Base-by-base conservation (phyloP, 768 basidiomycete species). In the Daedalea quercina region DNA sequence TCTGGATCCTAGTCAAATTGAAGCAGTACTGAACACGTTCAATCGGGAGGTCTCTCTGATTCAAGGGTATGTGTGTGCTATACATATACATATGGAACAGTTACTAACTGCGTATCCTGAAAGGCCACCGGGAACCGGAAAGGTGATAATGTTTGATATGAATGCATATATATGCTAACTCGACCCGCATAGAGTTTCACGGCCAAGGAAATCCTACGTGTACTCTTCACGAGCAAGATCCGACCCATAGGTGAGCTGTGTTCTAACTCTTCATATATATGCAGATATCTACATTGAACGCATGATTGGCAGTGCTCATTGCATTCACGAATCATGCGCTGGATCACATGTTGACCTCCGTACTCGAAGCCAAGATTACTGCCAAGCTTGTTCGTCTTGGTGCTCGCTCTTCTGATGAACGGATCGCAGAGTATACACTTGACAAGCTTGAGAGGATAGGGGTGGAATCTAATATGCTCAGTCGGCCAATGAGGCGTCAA, bases 241-340 rank as follows among this genome's bases (percentile, higher is more conserved):
- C 67, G 70, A 1, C 85, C 79, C 0, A 81, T 87, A 47, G 68
- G 75, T 64, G 44, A 33, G 60, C 7, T 11, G 4, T 17, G 37
- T 3, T 19, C 37, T 35, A 40, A 17, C 15, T 40, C 37, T 54
- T 3, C 23, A 44, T 11, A 22, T 19, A 7, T 9, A n/a, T 12
- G 19, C 22, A 7, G 3, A 19, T 19, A n/a, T 41, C 17, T 19
- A 15, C 46, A 37, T 17, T 43, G 11, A 2, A 26, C 8, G n/a
- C n/a, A 24, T 3, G 20, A 12, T 37, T 44, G 3, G 25, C 56
- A 44, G 54, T 76, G 2, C 67, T 82, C 59, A 75, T 82, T 24
- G 77, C 87, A 0, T 88, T 82, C 67, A 90, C 88, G 0, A 90
- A 90, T 57, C 89, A 90, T 42, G 88, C 88, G 0, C 72, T 90